Base-by-base conservation (phyloP, 2,329 filamentous ascomycete species). In the Colletotrichum lentis region DNA sequence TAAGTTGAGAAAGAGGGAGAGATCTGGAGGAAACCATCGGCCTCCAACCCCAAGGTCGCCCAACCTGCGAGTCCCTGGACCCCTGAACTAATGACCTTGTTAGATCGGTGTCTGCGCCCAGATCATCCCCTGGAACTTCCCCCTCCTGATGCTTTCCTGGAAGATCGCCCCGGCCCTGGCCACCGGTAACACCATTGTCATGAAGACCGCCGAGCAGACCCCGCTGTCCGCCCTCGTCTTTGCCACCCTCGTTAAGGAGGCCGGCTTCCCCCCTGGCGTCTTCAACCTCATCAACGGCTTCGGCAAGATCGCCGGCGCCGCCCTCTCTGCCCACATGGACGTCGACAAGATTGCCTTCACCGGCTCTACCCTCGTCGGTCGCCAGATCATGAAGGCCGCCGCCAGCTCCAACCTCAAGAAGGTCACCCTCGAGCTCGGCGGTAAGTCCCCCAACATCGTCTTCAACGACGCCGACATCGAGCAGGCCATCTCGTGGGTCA, bases 71-170 rank as follows among this genome's bases (percentile, higher is more conserved):
- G 12, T 31, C 6, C 6, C 11, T 14, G 12, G 20, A 27, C 27
- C 12, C 27, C 16, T 5, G 4, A 20, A 27, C 55, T 57, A 35
- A 57, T 18, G n/a, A 20, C 14, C 27, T 18, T 11, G 6, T 16
- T 57, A 86, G 84, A 83, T 91, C 71, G 91, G 91, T 79, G 91
- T 94, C 68, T 94, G 92, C 79, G 93, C 90, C 76, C 92, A 96
- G 80, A 94, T 95, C 76, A 95, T 96, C 74, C 92, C 92, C 70
- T 94, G 92, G 92, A 95, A 95, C 84, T 95, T 93, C 82, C 92
- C 92, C 8, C 82, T 95, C 53, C 86, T 92, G 76, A 94, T 94
- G 91, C 86, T 86, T 77, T 85, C 86, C 61, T 96, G 93, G 93
- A 96, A 96, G 87, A 89, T 93, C 70, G 90, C 86, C 68, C 90